Conservation (phyloP, 805 yeast genomes). For the Myxozyma geophila region DNA sequence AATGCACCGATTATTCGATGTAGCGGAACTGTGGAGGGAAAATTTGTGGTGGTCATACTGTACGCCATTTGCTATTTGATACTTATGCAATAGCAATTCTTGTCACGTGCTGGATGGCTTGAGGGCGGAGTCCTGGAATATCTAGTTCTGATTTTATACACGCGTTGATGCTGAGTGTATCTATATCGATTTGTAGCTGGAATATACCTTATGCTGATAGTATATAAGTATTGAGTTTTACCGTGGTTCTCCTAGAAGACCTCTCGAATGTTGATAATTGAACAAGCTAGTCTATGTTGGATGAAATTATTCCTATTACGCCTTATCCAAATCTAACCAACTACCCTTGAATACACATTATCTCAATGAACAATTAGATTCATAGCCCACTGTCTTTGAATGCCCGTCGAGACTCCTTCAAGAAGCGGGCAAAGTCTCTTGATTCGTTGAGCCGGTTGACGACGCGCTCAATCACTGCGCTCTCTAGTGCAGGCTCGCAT, state of each 20-base stretch:
- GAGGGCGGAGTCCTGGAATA: background rate
- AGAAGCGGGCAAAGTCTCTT: constrained; percentile 39
- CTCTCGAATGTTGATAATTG: too few species aligned
- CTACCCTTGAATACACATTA: background rate
- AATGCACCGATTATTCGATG: too few species aligned
- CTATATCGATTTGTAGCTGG: too few species aligned
- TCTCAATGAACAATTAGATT: background rate
- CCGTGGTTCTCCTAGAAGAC: too few species aligned
- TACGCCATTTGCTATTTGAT: background rate
- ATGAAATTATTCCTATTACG: background rate
- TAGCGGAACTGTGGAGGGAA: background rate
- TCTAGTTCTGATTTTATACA: too few species aligned
- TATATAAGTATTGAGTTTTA: too few species aligned
- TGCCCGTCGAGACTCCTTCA: constrained; percentile 40
- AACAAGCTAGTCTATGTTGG: background rate
- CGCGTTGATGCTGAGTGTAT: too few species aligned
- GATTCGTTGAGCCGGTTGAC: constrained; percentile 38
- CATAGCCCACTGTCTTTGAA: constrained; percentile 36
- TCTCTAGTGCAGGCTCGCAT: constrained; percentile 49
- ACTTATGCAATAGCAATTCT: background rate
- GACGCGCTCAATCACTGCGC: constrained; percentile 36
- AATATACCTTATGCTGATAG: too few species aligned
- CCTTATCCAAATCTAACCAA: background rate
- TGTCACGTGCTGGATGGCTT: background rate
- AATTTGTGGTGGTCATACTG: background rate